These are phyloP conservation scores for Saprolegnia parasitica DNA, from an alignment of 352 stramenopile species.

Conservation along the genomic window DNA sequence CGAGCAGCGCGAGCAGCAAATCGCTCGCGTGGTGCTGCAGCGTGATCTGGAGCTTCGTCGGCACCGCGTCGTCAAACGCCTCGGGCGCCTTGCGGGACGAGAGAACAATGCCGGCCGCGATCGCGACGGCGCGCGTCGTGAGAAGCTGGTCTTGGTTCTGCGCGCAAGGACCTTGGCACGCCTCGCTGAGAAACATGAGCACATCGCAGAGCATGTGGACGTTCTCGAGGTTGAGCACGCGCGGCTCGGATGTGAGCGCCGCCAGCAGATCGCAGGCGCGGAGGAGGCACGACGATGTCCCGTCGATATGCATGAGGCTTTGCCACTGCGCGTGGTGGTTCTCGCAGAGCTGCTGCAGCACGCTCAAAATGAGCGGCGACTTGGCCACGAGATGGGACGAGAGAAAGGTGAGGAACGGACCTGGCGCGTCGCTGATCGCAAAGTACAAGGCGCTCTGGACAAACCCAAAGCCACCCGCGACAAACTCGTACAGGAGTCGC, in stretches of 20 bases:
- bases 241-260: neutral
- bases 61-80: neutral
- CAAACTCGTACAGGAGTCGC: conserved; percentile 20
- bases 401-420: conserved; percentile 14
- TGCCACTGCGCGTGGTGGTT: conserved; percentile 27
- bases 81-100: neutral
- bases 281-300: neutral
- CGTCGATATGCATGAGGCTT: conserved; percentile 7
- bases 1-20: conserved; percentile 14
- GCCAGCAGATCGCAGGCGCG: neutral
- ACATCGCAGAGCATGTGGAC: neutral
- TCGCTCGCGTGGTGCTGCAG: conserved; percentile 8
- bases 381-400: neutral
- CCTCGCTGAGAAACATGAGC: conserved; percentile 25
- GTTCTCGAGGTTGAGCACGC: neutral
- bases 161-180: conserved; percentile 24
- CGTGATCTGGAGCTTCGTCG: neutral
- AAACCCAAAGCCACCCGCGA: conserved; percentile 17
- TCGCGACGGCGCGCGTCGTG: neutral
- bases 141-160: conserved; percentile 21
- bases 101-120: conserved; percentile 11
- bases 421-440: neutral
- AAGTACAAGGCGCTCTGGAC: conserved; percentile 28
- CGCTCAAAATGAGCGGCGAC: conserved; percentile 3
- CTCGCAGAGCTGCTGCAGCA: conserved; percentile 27